Evolutionary conservation across 139 green algal species (phyloP), one percentile per base, ranked within the genome.

Genomic region (Mesotaenium endlicherianum): DNA sequence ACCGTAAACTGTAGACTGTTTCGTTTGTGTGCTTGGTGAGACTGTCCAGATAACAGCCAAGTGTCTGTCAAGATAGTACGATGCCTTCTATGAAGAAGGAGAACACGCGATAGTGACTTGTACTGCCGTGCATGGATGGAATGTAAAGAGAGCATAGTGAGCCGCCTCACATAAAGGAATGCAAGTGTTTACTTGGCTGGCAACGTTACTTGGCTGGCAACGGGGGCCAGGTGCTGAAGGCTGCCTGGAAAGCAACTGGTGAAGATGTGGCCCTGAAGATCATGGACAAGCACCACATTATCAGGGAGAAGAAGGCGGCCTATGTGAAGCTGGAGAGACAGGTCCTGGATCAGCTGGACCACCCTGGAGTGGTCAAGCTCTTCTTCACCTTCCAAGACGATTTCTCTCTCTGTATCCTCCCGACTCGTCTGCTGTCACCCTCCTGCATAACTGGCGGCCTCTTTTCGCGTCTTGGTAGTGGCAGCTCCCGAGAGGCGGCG

Each of bases 341-440:
- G 1, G 77, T 90, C 41, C 60, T 90, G 30, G 84, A 90, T 50
- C n/a, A 36, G 5, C 53, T 89, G 0, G 68, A 69, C 34, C 85
- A 91, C 60, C 86, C 70, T 3, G 86, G 86, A 3, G 64, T 90
- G 40, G 85, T 83, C 16, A 42, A 49, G 26, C 85, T 90, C 11
- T 30, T 70, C 59, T 90, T 88, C 85, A 90, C 86, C 8, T 90
- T 90, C 60, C 86, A 90, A 74, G 86, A 90, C 55, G 67, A 84
- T 0, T 26, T 36, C 31, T 83, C 67, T n/a, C 77, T 91, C 53
- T 91, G 83, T 88, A 74, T 31, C 5, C 34, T 78, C 36, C 11
- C 70, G 11, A 36, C 44, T 78, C n/a, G n/a, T n/a, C n/a, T n/a
- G n/a, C n/a, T n/a, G n/a, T n/a, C n/a, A n/a, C n/a, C n/a, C n/a